Percentiles rank a stretch among this genome's conserved stretches.
Evolutionary conservation across 2,329 filamentous ascomycete genomes (phyloP).

Genomic region (Fusarium dlaminii): DNA sequence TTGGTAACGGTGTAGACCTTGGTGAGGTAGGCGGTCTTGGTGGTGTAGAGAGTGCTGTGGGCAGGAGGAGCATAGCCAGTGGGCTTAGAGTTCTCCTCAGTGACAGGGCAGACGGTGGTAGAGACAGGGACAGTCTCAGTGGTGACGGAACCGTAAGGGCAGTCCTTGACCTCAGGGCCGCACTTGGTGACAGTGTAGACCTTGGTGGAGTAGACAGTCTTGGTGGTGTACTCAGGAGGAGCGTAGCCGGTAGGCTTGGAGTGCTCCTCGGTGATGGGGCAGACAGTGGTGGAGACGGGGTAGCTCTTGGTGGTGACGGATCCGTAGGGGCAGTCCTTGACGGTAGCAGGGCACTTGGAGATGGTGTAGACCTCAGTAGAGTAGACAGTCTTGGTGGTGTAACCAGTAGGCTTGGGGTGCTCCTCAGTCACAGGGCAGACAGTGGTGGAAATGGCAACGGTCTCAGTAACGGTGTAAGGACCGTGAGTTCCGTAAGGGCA

Average conservation of each 20-base stretch:
- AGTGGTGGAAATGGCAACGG: constrained; percentile 51
- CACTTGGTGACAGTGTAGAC: constrained; percentile 47
- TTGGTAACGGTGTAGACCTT: constrained; percentile 47
- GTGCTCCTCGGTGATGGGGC: constrained; percentile 31
- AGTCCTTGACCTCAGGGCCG: constrained; percentile 41
- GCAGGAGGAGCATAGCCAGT: constrained; percentile 28
- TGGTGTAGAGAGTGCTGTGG: constrained; percentile 44
- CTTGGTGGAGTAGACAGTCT: constrained; percentile 44
- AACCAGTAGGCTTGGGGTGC: constrained; percentile 33
- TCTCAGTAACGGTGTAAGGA: constrained; percentile 44
- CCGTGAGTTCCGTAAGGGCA: constrained; percentile 42
- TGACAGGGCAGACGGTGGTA: constrained; percentile 12
- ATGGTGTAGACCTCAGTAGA: constrained; percentile 25
- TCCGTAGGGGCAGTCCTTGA: constrained; percentile 47
- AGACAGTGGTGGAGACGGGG: constrained; percentile 33
- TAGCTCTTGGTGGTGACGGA: constrained; percentile 27
- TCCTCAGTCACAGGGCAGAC: constrained; percentile 52
- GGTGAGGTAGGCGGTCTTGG: constrained; percentile 46
- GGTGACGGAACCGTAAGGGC: constrained; percentile 44
- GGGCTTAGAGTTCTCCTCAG: constrained; percentile 25
- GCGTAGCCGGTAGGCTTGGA: constrained; percentile 27
- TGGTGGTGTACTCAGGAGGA: constrained; percentile 47
- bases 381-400: constrained; percentile 43
- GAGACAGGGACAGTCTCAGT: constrained; percentile 25
- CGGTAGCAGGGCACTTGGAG: constrained; percentile 23